Evolutionary conservation across 495 filamentous ascomycete species (phyloP), one percentile per base, ranked within the genome.

Genomic region (Annulohypoxylon moriforme): DNA sequence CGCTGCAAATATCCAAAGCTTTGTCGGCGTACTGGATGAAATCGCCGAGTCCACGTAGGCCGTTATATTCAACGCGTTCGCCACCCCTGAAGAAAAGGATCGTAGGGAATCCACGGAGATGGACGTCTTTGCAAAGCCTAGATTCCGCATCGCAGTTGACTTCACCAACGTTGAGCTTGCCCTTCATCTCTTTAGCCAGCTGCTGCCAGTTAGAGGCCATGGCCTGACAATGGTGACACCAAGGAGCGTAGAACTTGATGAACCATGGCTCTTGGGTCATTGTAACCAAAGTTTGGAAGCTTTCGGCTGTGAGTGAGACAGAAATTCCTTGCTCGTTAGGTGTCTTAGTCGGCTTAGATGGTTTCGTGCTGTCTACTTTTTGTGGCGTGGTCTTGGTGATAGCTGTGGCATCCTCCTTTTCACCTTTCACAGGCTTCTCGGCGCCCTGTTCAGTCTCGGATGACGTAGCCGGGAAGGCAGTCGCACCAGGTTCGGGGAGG

Each of bases 231-330:
- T 99, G 96, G 64, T 88, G 88, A 78, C 96, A 99, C 96, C 96
- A 98, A 1, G 96, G 96, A 25, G 93, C 94, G 79, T 97, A 98
- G 78, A 99, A 98, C 77, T 99, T 98, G 81, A 99, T 89, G 75
- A 99, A 97, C 96, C 96, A 99, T 14, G 94, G 91, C 49, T 98
- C 94, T 47, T 91, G 89, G 0, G 94, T 93, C 75, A 89, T 91
- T 3, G 93, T 97, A 24, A 99, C 94, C 29, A 89, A 81, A 58
- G 87, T 90, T 77, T 95, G 91, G 83, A 99, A 99, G 67, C 83
- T 91, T 76, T 98, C 95, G 22, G 92, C 90, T 18, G 89, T 91
- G 18, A 99, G 87, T 9, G 90, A 81, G 11, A 92, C 83, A 13
- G 93, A 96, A 6, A 84, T 81, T 16, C 96, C 96, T 47, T 88